These are phyloP conservation scores for Kentomonas sorsogonicus DNA, from an alignment of 208 protist genomes.

Conservation along the genomic window DNA sequence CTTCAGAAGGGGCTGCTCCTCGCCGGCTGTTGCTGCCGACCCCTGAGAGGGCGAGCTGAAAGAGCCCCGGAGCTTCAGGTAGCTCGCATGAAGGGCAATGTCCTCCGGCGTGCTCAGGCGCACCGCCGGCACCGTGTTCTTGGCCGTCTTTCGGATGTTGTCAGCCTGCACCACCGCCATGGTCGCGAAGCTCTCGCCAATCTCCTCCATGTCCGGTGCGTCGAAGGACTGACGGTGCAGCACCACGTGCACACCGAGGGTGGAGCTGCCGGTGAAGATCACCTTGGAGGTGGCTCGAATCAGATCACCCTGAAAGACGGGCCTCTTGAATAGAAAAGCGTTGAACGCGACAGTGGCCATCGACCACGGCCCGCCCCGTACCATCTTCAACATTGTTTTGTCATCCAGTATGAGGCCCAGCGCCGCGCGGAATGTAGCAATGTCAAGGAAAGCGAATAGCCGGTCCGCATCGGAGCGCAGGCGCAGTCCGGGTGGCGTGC, in stretches of 20 bases:
- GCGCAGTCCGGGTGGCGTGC: neutral
- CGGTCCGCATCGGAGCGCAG: slow-evolving; percentile 13
- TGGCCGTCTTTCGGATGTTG: neutral
- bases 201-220: neutral
- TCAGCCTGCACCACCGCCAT: neutral
- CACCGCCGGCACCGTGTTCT: neutral
- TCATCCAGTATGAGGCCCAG: too few relatives aligned
- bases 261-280: slow-evolving; percentile 20
- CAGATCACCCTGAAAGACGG: slow-evolving; percentile 27
- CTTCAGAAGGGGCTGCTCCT: too few relatives aligned
- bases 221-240: slow-evolving; percentile 20
- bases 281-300: slow-evolving; percentile 19
- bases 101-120: neutral
- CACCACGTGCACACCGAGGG: slow-evolving; percentile 24
- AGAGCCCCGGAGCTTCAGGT: too few relatives aligned
- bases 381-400: too few relatives aligned
- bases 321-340: slow-evolving; percentile 24
- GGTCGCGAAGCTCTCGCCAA: slow-evolving; percentile 20
- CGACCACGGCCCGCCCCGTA: neutral
- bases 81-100: too few relatives aligned
- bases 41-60: too few relatives aligned
- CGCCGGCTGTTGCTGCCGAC: too few relatives aligned
- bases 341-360: slow-evolving; percentile 39
- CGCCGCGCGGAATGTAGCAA: neutral
- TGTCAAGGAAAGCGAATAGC: neutral